Base-by-base conservation (phyloP, 257 asterid genomes). In the Solanum lycopersicoides region DNA sequence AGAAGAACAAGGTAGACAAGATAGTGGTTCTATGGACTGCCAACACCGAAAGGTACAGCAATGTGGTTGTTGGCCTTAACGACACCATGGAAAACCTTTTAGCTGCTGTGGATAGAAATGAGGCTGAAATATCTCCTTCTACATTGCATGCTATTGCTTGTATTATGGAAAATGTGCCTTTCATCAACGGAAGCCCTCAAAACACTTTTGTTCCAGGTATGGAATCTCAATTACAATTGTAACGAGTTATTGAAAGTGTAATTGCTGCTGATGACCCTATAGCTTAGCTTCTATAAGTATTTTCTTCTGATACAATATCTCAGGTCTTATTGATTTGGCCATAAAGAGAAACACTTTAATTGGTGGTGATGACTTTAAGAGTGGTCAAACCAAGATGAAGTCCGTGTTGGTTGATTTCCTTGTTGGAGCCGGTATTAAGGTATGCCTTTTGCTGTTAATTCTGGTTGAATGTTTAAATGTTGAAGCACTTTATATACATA, bases 341-440 rank as follows among this genome's bases (percentile, higher is more conserved):
- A 96, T 95, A 74, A 89, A 90, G 85, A 91, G 93, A 90, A 97
- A 97, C 91, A 90, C 95, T 85, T 93, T 95, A 92, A 97, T 97
- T 12, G 99, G 98, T 83, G 99, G 99, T 45, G 99, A 97, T 86
- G 99, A 97, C 56, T 97, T 97, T 88, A 97, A 97, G 95, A 97
- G 99, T 87, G 99, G 99, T 16, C 99, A 97, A 84, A 97, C 99
- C 30, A 97, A 97, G 92, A 97, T 97, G 99, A 97, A 97, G 85
- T 97, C 99, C 0, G 99, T 94, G 83, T 96, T 97, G 10, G 99
- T 97, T 41, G 99, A 97, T 91, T 97, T 97, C 91, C 99, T 97
- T 18, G 99, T 97, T 80, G 99, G 99, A 47, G 99, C 99, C 77
- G 99, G 99, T 82, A 97, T 96, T 89, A 97, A 97, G 98, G 99